Percentiles rank a stretch among this genome's conserved stretches.
Evolutionary conservation across 2,329 filamentous ascomycete species (phyloP).

Genomic region (Botrytis porri): DNA sequence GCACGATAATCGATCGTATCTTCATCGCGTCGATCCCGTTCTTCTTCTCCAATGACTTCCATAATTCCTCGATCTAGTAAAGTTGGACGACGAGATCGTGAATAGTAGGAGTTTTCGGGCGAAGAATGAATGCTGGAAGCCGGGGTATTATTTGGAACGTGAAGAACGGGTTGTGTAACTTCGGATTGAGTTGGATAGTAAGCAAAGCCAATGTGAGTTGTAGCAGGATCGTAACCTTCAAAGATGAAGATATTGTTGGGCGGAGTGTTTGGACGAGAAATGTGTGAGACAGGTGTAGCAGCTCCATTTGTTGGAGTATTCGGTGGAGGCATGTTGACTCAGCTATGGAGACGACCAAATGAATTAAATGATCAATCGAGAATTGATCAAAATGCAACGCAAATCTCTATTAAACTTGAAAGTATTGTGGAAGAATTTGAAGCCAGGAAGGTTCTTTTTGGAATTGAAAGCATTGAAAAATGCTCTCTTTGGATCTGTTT

Average conservation of each 20-base stretch:
- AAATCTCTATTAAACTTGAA: neutral
- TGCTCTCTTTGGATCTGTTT: neutral
- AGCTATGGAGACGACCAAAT: neutral
- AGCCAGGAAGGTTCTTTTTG: neutral
- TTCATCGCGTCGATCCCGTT: neutral
- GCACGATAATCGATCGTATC: conserved; percentile 37
- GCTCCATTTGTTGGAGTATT: conserved; percentile 20
- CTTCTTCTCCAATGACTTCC: conserved; percentile 16
- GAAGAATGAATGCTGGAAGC: conserved; percentile 15
- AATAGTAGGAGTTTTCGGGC: conserved; percentile 1
- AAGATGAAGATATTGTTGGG: conserved; percentile 10
- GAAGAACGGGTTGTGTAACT: neutral
- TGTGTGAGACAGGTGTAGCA: conserved; percentile 9
- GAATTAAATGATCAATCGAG: neutral
- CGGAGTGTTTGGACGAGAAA: conserved; percentile 7
- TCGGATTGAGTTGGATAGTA: neutral
- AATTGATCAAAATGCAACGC: neutral
- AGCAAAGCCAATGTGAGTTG: conserved; percentile 15
- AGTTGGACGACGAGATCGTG: conserved; percentile 9
- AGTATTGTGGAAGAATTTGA: neutral
- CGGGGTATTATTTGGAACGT: conserved; percentile 16
- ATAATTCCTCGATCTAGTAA: conserved; percentile 8
- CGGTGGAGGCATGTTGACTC: conserved; percentile 24
- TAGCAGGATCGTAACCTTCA: conserved; percentile 14
- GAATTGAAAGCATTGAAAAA: neutral